Evolutionary conservation across 345 rosid species (phyloP).

Genomic region (Pelargonium nanum): DNA sequence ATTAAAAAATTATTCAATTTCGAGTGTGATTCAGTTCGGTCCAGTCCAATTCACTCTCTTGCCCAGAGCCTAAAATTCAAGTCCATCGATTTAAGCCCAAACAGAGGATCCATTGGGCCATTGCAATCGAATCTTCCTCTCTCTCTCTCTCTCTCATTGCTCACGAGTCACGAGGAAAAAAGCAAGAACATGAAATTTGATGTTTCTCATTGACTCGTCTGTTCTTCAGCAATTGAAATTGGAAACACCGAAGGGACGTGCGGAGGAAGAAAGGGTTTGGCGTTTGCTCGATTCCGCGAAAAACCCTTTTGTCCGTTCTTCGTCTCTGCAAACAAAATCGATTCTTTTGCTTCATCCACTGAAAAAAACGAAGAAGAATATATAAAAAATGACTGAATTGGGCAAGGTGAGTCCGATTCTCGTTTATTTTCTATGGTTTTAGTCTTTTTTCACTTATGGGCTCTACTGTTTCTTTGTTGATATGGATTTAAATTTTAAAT

Average conservation of each 20-base stretch:
- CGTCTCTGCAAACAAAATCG: too few species aligned
- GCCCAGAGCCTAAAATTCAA: conserved; percentile 1
- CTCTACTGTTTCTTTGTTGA: neutral
- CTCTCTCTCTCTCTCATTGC: neutral
- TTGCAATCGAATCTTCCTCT: neutral
- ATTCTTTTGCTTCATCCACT: too few species aligned
- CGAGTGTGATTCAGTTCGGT: too few species aligned
- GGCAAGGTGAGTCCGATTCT: neutral
- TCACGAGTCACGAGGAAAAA: neutral
- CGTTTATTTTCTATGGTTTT: neutral
- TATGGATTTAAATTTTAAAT: too few species aligned
- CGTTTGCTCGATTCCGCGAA: too few species aligned
- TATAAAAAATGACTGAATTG: neutral
- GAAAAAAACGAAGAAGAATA: too few species aligned
- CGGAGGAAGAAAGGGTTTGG: too few species aligned
- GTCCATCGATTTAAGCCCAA: neutral
- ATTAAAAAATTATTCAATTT: too few species aligned
- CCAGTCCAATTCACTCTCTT: neutral
- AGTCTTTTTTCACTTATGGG: neutral
- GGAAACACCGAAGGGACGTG: too few species aligned
- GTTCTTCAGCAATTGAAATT: too few species aligned
- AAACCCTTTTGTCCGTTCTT: too few species aligned
- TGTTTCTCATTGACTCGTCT: neutral
- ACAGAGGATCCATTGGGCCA: too few species aligned
- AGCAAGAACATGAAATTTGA: neutral